These are phyloP conservation scores for Kazachstania psychrophila DNA, from an alignment of 805 yeast species.

Conservation along the genomic window DNA sequence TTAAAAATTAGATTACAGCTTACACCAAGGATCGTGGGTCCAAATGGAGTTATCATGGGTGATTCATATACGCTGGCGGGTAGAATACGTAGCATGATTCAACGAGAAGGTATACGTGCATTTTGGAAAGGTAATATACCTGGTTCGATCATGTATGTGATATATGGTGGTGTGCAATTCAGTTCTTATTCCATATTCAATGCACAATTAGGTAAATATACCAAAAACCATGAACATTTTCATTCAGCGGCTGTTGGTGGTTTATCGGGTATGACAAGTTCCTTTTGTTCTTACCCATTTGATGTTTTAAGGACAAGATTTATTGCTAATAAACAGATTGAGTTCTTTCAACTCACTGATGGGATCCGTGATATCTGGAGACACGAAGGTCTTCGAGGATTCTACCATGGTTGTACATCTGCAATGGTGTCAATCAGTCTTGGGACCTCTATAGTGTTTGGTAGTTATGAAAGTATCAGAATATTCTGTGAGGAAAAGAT, in stretches of 20 bases:
- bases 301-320: conserved; percentile 83
- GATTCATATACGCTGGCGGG: background rate
- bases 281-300: conserved; percentile 73
- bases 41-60: background rate
- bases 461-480: conserved; percentile 42
- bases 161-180: conserved; percentile 83
- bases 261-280: conserved; percentile 66
- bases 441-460: conserved; percentile 66
- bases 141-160: conserved; percentile 74
- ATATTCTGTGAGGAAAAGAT: conserved; percentile 33
- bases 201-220: conserved; percentile 20
- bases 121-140: conserved; percentile 97
- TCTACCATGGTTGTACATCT: conserved; percentile 41
- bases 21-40: no score
- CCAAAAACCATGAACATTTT: conserved; percentile 17
- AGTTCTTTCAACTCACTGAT: conserved; percentile 14
- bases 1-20: conserved; percentile 27
- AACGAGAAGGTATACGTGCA: conserved; percentile 61
- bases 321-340: conserved; percentile 48
- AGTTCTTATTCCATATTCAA: conserved; percentile 55
- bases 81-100: conserved; percentile 28
- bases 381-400: conserved; percentile 38
- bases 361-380: conserved; percentile 29
- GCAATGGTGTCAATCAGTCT: conserved; percentile 56
- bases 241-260: conserved; percentile 56